Percentiles rank a stretch among this genome's conserved stretches.
These are phyloP conservation scores for Aspergillus sojae DNA, from an alignment of 2,329 filamentous ascomycete genomes.

Conservation along the genomic window DNA sequence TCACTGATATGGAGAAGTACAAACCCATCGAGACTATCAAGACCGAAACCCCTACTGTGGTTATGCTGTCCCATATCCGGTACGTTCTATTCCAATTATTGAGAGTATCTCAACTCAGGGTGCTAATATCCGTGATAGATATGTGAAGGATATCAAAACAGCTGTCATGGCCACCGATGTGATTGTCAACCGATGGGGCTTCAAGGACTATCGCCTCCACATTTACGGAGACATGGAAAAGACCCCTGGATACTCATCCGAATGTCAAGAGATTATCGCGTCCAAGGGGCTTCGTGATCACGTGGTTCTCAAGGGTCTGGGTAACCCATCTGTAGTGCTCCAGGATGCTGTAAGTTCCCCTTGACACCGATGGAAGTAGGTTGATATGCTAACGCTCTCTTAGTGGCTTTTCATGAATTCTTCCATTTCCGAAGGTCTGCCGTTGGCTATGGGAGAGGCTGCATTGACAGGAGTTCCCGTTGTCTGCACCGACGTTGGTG, in stretches of 20 bases:
- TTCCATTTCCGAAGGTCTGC: slow-evolving; percentile 49
- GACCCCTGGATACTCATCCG: slow-evolving; percentile 62
- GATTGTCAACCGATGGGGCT: slow-evolving; percentile 67
- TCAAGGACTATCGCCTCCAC: slow-evolving; percentile 64
- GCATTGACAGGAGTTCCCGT: slow-evolving; percentile 50
- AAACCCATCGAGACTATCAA: slow-evolving; percentile 62
- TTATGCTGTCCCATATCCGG: slow-evolving; percentile 63
- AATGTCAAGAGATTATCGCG: slow-evolving; percentile 60
- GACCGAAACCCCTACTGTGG: slow-evolving; percentile 62
- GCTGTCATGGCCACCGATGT: slow-evolving; percentile 66
- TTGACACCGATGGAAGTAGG: too few relatives aligned
- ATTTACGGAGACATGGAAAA: slow-evolving; percentile 68
- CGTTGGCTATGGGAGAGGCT: slow-evolving; percentile 49
- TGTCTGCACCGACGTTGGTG: slow-evolving; percentile 46
- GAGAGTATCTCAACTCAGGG: background rate
- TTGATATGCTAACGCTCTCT: background rate
- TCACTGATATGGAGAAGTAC: slow-evolving; percentile 66
- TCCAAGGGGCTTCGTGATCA: slow-evolving; percentile 54
- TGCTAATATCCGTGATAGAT: background rate
- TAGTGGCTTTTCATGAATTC: slow-evolving; percentile 57
- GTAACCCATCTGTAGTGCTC: slow-evolving; percentile 58
- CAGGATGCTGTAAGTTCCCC: slow-evolving; percentile 45
- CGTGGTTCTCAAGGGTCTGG: slow-evolving; percentile 58
- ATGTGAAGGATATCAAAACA: slow-evolving; percentile 64
- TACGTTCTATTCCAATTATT: slow-evolving; percentile 24